A percentile compares a stretch with the other conserved stretches of the same genome.
These are phyloP conservation scores for Hanseniaspora singularis DNA, from an alignment of 805 yeast species.

Conservation along the genomic window DNA sequence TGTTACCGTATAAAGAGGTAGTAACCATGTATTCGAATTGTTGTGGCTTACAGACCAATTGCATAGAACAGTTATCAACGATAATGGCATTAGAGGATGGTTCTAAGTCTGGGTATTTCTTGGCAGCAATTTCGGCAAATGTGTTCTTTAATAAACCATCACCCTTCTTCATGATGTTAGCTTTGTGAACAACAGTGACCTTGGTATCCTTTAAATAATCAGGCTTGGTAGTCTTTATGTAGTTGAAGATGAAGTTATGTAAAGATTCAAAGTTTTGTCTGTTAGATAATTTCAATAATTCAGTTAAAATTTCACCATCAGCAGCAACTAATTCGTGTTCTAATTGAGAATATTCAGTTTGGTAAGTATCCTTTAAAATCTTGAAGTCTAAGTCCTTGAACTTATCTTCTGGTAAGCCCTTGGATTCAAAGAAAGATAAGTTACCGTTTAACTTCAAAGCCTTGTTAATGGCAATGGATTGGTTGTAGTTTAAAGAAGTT, in stretches of 20 bases:
- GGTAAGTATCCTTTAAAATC: slow-evolving; percentile 95
- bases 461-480: slow-evolving; percentile 84
- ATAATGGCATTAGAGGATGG: slow-evolving; percentile 67
- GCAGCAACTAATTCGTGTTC: slow-evolving; percentile 97
- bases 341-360: slow-evolving; percentile 96
- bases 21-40: slow-evolving; percentile 97
- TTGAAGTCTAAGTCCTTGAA: slow-evolving; percentile 83
- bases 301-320: slow-evolving; percentile 68
- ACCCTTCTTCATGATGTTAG: slow-evolving; percentile 96
- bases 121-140: slow-evolving; percentile 72
- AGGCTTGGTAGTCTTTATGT: slow-evolving; percentile 37
- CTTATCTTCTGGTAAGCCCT: slow-evolving; percentile 88
- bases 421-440: slow-evolving; percentile 81
- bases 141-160: slow-evolving; percentile 96
- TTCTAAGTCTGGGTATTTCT: slow-evolving; percentile 71
- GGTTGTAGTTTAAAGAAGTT: slow-evolving; percentile 15
- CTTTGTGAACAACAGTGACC: slow-evolving; percentile 90
- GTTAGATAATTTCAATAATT: slow-evolving; percentile 71
- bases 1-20: slow-evolving; percentile 96
- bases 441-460: slow-evolving; percentile 93
- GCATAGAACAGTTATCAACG: slow-evolving; percentile 98
- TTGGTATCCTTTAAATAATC: slow-evolving; percentile 65
- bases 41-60: slow-evolving; percentile 95
- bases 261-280: slow-evolving; percentile 91
- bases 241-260: slow-evolving; percentile 94